Percentiles rank a stretch among this genome's conserved stretches.
Conservation (phyloP, 306 rosid species). For the Calophaca sinica region DNA sequence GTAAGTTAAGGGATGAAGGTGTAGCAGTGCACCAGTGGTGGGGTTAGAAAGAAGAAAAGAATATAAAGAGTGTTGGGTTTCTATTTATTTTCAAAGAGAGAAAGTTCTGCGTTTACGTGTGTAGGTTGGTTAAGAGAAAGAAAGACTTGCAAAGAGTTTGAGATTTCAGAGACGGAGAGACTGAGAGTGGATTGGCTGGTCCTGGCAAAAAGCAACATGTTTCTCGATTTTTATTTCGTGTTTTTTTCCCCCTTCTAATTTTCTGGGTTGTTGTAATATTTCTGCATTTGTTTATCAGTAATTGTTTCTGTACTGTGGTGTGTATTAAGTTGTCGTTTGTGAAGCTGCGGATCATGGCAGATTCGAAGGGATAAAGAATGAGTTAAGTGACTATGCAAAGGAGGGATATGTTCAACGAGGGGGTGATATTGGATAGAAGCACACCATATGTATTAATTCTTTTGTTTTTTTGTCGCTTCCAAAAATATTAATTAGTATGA, state of each 20-base stretch:
- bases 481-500: neutral
- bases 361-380: slow-evolving; percentile 13
- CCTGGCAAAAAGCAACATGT: neutral
- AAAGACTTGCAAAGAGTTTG: neutral
- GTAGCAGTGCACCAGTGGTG: slow-evolving; percentile 98
- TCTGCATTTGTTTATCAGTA: neutral
- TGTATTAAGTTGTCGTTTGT: no score
- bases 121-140: slow-evolving; percentile 18
- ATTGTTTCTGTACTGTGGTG: neutral
- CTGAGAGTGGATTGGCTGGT: neutral
- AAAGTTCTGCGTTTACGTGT: neutral
- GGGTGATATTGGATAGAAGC: neutral
- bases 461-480: neutral
- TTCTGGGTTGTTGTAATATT: slow-evolving; percentile 28
- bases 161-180: slow-evolving; percentile 32
- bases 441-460: neutral
- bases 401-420: neutral
- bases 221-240: neutral
- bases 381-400: no score
- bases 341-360: neutral
- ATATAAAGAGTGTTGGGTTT: neutral
- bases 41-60: slow-evolving; percentile 52
- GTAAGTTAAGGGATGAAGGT: slow-evolving; percentile 79
- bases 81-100: neutral
- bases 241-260: neutral